phyloP scores from a whole-genome alignment of 495 filamentous ascomycete species.

The Aspergillus leporis region DNA sequence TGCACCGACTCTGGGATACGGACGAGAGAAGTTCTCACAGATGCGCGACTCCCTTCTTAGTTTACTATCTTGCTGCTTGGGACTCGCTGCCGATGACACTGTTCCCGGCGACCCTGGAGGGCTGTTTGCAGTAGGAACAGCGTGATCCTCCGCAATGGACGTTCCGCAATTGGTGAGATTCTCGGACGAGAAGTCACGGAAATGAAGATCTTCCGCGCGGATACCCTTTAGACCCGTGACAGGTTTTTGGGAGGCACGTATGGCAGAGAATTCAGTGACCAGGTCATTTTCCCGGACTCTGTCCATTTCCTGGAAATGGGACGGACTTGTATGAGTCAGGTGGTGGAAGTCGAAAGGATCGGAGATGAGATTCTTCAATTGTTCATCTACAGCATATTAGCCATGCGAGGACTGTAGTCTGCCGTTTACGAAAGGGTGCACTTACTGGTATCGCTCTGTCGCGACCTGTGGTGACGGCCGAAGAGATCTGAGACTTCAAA shows the following conservation, averaged over 20 bases:
- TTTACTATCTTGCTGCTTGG: conserved; percentile 14
- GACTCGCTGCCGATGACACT: conserved; percentile 19
- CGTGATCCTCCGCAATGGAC: conserved; percentile 28
- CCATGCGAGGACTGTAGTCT: not conserved
- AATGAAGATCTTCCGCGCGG: conserved; percentile 63
- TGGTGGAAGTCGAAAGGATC: conserved; percentile 89
- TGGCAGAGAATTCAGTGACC: conserved; percentile 64
- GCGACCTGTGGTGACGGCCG: conserved; percentile 31
- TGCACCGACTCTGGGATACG: conserved; percentile 34
- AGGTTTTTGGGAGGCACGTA: conserved; percentile 66
- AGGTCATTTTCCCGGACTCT: conserved; percentile 60
- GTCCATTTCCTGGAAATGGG: conserved; percentile 61
- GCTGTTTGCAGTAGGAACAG: conserved; percentile 19
- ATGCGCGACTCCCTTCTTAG: conserved; percentile 35
- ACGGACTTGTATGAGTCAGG: conserved; percentile 70
- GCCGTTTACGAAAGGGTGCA: conserved; percentile 10
- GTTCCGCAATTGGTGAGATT: conserved; percentile 29
- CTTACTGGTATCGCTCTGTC: conserved; percentile 39
- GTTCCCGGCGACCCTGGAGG: conserved; percentile 18
- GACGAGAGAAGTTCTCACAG: conserved; percentile 53
- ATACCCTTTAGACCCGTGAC: conserved; percentile 61
- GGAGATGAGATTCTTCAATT: conserved; percentile 62
- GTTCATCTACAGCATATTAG: conserved; percentile 28
- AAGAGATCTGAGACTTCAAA: conserved; percentile 38
- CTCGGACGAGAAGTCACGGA: conserved; percentile 61